Percentiles rank a stretch among this genome's conserved stretches.
Evolutionary conservation across 2,329 filamentous ascomycete genomes (phyloP).

Genomic region (Neonectria faginata): DNA sequence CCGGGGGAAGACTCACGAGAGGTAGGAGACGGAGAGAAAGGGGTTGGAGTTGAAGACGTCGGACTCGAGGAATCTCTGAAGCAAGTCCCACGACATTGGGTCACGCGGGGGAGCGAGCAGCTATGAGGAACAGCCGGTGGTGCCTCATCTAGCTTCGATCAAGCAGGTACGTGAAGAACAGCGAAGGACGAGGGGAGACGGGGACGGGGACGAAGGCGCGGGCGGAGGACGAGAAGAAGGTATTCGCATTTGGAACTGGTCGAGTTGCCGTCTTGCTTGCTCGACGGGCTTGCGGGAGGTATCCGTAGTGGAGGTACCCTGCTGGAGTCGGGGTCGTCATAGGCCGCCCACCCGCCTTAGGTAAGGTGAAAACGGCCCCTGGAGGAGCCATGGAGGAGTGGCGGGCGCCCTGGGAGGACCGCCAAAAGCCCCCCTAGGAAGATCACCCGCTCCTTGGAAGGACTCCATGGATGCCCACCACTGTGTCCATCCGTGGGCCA

Average conservation of each 20-base stretch:
- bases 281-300: slow-evolving; percentile 24
- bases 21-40: slow-evolving; percentile 88
- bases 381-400: neutral
- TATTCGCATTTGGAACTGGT: slow-evolving; percentile 25
- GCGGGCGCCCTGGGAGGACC: too few species aligned
- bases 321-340: slow-evolving; percentile 16
- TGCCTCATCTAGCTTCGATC: slow-evolving; percentile 54
- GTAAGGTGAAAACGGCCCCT: slow-evolving; percentile 23
- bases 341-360: slow-evolving; percentile 21
- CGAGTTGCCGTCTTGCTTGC: slow-evolving; percentile 21
- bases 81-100: slow-evolving; percentile 84
- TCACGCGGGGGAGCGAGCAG: slow-evolving; percentile 50
- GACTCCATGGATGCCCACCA: neutral
- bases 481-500: neutral
- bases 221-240: slow-evolving; percentile 12
- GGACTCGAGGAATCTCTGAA: slow-evolving; percentile 91
- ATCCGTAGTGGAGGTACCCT: slow-evolving; percentile 28
- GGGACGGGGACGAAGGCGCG: slow-evolving; percentile 1
- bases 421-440: slow-evolving; percentile 8
- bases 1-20: slow-evolving; percentile 72
- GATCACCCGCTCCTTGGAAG: slow-evolving; percentile 13
- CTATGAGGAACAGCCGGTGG: slow-evolving; percentile 47
- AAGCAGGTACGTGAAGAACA: slow-evolving; percentile 29
- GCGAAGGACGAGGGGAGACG: slow-evolving; percentile 16
- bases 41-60: slow-evolving; percentile 94